A percentile compares a stretch with the other conserved stretches of the same genome.
Evolutionary conservation across 495 filamentous ascomycete species (phyloP).

Genomic region (Aspergillus carlsbadensis): DNA sequence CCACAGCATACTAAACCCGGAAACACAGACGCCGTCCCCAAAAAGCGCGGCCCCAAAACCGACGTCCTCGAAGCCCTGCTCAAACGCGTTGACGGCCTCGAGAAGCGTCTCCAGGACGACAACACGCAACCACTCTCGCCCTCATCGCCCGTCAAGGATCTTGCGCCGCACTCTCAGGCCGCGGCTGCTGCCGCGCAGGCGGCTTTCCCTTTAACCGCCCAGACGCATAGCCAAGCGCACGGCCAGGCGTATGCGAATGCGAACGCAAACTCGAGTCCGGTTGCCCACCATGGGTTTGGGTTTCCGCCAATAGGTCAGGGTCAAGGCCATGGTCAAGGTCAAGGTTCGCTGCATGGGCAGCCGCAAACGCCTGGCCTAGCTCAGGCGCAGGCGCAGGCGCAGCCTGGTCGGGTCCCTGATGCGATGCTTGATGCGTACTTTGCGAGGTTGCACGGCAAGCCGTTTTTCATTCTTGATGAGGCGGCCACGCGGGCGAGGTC

Average conservation of each 20-base stretch:
- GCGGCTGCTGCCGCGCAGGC: neutral
- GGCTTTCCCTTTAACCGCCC: too few relatives aligned
- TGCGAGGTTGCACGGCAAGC: constrained; percentile 70
- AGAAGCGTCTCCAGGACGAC: constrained; percentile 72
- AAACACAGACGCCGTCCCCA: constrained; percentile 85
- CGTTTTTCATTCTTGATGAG: constrained; percentile 77
- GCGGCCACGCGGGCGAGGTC: constrained; percentile 63
- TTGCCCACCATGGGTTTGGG: too few relatives aligned
- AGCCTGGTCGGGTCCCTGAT: constrained; percentile 46
- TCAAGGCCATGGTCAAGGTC: too few relatives aligned
- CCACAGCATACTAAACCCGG: too few relatives aligned
- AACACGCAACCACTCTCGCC: constrained; percentile 54
- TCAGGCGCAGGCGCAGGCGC: constrained; percentile 7
- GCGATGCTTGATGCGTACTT: constrained; percentile 75
- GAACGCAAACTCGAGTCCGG: too few relatives aligned
- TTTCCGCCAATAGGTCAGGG: too few relatives aligned
- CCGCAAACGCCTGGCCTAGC: neutral
- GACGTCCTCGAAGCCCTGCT: constrained; percentile 81
- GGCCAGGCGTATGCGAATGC: neutral
- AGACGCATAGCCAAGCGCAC: too few relatives aligned
- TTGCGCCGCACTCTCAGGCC: constrained; percentile 12
- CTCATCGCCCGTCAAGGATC: constrained; percentile 21
- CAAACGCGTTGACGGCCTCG: constrained; percentile 80
- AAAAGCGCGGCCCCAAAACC: constrained; percentile 85
- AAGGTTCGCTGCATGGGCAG: too few relatives aligned